phyloP scores from a whole-genome alignment of 148 eudicot genomes.

The Rhododendron henanense region DNA sequence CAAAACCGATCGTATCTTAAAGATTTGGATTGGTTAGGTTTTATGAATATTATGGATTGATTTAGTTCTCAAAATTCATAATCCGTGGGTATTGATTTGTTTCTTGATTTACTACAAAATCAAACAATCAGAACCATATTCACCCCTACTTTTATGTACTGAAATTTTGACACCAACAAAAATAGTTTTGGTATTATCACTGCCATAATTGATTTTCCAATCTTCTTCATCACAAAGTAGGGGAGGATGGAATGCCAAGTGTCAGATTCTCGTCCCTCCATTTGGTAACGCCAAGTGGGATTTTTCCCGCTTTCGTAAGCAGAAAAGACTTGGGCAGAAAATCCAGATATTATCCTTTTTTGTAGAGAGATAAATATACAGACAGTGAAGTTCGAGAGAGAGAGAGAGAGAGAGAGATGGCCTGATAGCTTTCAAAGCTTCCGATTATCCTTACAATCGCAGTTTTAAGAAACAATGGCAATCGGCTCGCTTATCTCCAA shows the following conservation, averaged over 20 bases:
- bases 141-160: too few species aligned
- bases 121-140: too few species aligned
- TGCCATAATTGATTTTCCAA: too few species aligned
- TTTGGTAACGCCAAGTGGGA: conserved; percentile 11
- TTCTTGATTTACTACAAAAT: too few species aligned
- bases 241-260: conserved; percentile 30
- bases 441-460: background rate
- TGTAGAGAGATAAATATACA: conserved; percentile 2
- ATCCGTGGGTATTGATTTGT: too few species aligned
- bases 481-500: conserved; percentile 68
- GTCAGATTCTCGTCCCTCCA: conserved; percentile 30
- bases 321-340: conserved; percentile 12
- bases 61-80: too few species aligned
- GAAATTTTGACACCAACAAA: too few species aligned
- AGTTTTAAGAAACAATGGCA: conserved; percentile 43
- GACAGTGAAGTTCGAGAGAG: conserved; percentile 1
- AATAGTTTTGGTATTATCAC: too few species aligned
- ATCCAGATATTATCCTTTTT: conserved; percentile 12
- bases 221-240: background rate
- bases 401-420: conserved; percentile 7
- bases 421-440: conserved; percentile 3
- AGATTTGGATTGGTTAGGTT: too few species aligned
- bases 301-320: conserved; percentile 26
- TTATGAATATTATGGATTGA: too few species aligned
- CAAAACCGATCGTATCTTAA: too few species aligned